Conservation (phyloP, 495 filamentous ascomycete genomes). For the Hypoxylon rickii region DNA sequence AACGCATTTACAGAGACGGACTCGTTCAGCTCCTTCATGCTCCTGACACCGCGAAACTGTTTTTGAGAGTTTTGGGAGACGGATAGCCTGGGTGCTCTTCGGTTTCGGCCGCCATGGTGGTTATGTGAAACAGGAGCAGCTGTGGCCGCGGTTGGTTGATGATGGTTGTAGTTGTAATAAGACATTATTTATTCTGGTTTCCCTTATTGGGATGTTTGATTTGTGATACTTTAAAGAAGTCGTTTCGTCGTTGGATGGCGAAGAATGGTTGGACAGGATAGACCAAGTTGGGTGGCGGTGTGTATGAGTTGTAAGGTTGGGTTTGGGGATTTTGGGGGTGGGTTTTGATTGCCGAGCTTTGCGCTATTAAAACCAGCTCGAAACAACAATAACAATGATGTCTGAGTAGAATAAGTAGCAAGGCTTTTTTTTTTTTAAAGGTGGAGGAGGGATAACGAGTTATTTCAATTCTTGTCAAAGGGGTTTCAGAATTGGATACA, state of each 20-base stretch:
- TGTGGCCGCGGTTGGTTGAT: constrained; percentile 63
- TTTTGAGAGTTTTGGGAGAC: constrained; percentile 80
- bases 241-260: constrained; percentile 22
- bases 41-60: constrained; percentile 80
- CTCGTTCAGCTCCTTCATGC: constrained; percentile 88
- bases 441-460: constrained; percentile 4
- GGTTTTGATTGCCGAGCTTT: constrained; percentile 27
- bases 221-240: constrained; percentile 18
- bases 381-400: constrained; percentile 29
- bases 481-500: constrained; percentile 26
- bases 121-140: constrained; percentile 62
- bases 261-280: constrained; percentile 31
- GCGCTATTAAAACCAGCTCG: constrained; percentile 37
- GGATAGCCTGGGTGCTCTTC: constrained; percentile 81
- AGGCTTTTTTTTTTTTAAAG: background rate
- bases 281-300: constrained; percentile 36
- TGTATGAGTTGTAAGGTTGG: constrained; percentile 28
- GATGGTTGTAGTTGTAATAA: constrained; percentile 73
- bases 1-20: constrained; percentile 72
- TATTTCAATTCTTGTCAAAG: constrained; percentile 10
- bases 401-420: constrained; percentile 1
- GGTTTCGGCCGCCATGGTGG: constrained; percentile 84
- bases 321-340: constrained; percentile 25
- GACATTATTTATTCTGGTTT: constrained; percentile 64
- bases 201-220: constrained; percentile 17